phyloP scores from a whole-genome alignment of 306 rosid genomes.

The Vigna nakashimae region DNA sequence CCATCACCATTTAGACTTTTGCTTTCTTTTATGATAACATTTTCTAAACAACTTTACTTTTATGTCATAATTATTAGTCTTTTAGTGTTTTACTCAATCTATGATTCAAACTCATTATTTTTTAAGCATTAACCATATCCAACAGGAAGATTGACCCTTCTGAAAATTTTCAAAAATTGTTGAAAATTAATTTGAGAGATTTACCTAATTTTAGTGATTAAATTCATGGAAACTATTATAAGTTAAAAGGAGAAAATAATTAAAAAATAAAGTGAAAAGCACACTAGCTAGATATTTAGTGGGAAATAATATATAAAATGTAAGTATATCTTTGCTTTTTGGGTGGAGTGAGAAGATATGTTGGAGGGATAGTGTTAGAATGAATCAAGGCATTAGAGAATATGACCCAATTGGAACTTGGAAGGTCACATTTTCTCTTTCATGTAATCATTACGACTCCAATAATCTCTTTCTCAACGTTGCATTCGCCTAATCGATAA shows the following conservation, averaged over 20 bases:
- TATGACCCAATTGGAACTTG: conserved; percentile 44
- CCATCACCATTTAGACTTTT: conserved; percentile 37
- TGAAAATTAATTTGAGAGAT: neutral
- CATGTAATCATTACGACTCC: conserved; percentile 30
- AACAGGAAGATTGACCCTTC: conserved; percentile 10
- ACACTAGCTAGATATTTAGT: conserved; percentile 35
- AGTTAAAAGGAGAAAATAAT: neutral
- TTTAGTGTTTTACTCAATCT: neutral
- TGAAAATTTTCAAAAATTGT: neutral
- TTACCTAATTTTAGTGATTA: neutral
- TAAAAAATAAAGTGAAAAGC: neutral
- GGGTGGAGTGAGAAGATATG: conserved; percentile 45
- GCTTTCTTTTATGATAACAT: conserved; percentile 4
- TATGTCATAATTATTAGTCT: neutral
- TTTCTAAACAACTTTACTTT: neutral
- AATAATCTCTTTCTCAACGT: conserved; percentile 6
- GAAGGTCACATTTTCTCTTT: conserved; percentile 41
- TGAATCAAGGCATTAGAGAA: conserved; percentile 19
- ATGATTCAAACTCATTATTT: neutral
- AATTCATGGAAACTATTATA: neutral
- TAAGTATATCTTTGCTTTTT: conserved; percentile 26
- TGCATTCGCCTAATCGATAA: conserved; percentile 1
- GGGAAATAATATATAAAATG: neutral
- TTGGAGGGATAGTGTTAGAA: conserved; percentile 26
- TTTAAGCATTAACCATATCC: neutral